Conservation (phyloP, 805 yeast species). For the Pichia kluyveri region DNA sequence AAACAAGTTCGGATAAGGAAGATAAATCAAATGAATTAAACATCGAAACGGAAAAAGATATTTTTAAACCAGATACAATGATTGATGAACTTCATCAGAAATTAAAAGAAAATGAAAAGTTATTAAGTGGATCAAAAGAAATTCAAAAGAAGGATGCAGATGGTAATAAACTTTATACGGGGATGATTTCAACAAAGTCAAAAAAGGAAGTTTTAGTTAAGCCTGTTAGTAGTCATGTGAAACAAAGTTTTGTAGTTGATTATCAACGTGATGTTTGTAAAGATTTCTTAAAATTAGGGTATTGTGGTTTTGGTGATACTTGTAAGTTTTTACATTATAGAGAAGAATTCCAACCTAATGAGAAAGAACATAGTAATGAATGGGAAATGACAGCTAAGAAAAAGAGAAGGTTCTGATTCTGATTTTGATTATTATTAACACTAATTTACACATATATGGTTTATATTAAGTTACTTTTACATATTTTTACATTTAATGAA, state of each 20-base stretch:
- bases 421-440: too few relatives aligned
- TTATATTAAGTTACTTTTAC: background rate
- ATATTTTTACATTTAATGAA: background rate
- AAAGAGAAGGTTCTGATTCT: conserved; percentile 15
- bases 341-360: conserved; percentile 56
- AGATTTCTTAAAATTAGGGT: conserved; percentile 84
- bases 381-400: conserved; percentile 13
- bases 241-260: conserved; percentile 65
- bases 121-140: background rate
- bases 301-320: conserved; percentile 94
- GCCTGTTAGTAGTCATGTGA: conserved; percentile 36
- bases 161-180: conserved; percentile 23
- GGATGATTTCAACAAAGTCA: conserved; percentile 12
- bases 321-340: conserved; percentile 90
- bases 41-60: background rate
- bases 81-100: conserved; percentile 16
- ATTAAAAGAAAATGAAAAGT: conserved; percentile 1
- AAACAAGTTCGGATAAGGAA: background rate
- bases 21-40: background rate
- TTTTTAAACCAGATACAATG: conserved; percentile 18
- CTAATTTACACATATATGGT: too few relatives aligned
- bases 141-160: conserved; percentile 13
- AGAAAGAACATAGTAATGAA: conserved; percentile 6
- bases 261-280: conserved; percentile 93
- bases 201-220: conserved; percentile 13